phyloP scores from a whole-genome alignment of 2,329 filamentous ascomycete genomes.

The Aspergillus sp. region DNA sequence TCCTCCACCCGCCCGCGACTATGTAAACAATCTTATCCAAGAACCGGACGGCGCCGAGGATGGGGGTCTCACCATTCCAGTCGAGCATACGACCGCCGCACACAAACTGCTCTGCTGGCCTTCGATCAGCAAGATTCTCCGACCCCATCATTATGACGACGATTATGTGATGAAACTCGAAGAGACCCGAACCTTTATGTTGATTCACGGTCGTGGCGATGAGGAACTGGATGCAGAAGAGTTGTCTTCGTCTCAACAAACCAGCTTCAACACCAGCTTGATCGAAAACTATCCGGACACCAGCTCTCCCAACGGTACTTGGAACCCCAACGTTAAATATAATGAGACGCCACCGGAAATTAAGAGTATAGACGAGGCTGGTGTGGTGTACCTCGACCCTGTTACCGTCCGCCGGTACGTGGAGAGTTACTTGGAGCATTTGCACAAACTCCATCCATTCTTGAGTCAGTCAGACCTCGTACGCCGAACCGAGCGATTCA shows the following conservation, averaged over 20 bases:
- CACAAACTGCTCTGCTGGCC: constrained; percentile 78
- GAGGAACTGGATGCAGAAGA: constrained; percentile 61
- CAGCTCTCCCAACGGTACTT: constrained; percentile 53
- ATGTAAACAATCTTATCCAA: constrained; percentile 18
- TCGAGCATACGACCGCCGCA: constrained; percentile 88
- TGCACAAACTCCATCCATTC: constrained; percentile 69
- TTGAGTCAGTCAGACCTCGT: constrained; percentile 59
- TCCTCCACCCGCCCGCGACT: constrained; percentile 2
- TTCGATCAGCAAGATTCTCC: constrained; percentile 68
- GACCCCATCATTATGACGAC: constrained; percentile 61
- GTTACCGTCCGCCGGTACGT: constrained; percentile 56
- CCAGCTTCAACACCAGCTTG: constrained; percentile 27
- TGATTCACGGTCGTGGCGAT: constrained; percentile 79
- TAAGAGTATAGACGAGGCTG: constrained; percentile 56
- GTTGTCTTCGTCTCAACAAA: constrained; percentile 37
- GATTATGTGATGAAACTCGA: constrained; percentile 78
- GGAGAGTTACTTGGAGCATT: constrained; percentile 61
- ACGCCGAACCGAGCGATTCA: constrained; percentile 57
- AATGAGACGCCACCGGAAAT: constrained; percentile 39
- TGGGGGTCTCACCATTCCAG: constrained; percentile 72
- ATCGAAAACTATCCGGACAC: constrained; percentile 39
- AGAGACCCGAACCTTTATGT: constrained; percentile 72
- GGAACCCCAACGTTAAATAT: constrained; percentile 51
- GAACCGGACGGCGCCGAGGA: constrained; percentile 30
- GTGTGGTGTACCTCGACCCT: constrained; percentile 58